Evolutionary conservation across 2,329 filamentous ascomycete species (phyloP).

Genomic region (Myriosclerotinia scirpicola): DNA sequence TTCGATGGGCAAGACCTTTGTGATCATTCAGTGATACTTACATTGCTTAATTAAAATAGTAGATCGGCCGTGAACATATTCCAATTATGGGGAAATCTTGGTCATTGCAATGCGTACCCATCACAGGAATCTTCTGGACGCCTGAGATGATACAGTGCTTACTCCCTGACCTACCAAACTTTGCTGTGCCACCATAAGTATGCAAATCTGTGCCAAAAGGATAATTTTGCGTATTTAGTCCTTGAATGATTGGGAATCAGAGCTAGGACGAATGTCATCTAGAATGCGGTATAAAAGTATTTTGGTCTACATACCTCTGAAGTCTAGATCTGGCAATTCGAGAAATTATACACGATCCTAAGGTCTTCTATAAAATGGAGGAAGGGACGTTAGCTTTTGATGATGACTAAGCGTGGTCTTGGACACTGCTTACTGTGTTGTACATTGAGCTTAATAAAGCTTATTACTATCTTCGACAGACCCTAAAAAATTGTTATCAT

Average conservation of each 20-base stretch:
- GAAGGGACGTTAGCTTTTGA: neutral
- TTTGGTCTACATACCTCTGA: too few species aligned
- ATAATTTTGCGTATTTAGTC: neutral
- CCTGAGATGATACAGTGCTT: neutral
- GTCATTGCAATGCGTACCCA: neutral
- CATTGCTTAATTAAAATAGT: neutral
- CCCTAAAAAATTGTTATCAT: neutral
- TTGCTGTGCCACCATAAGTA: neutral
- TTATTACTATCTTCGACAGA: slow-evolving; percentile 2
- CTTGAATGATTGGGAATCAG: neutral
- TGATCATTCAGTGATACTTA: neutral
- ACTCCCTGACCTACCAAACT: neutral
- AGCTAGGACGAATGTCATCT: neutral
- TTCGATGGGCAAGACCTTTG: neutral
- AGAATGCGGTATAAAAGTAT: neutral
- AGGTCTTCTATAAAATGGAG: too few species aligned
- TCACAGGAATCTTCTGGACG: neutral
- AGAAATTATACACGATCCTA: too few species aligned
- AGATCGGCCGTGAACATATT: neutral
- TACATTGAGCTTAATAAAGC: slow-evolving; percentile 6
- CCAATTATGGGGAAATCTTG: neutral
- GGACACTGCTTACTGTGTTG: neutral
- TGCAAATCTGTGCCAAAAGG: neutral
- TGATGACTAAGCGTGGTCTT: neutral
- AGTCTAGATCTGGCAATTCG: neutral